Conservation (phyloP, 352 stramenopile species). For the Globisporangium heterothallicum region DNA sequence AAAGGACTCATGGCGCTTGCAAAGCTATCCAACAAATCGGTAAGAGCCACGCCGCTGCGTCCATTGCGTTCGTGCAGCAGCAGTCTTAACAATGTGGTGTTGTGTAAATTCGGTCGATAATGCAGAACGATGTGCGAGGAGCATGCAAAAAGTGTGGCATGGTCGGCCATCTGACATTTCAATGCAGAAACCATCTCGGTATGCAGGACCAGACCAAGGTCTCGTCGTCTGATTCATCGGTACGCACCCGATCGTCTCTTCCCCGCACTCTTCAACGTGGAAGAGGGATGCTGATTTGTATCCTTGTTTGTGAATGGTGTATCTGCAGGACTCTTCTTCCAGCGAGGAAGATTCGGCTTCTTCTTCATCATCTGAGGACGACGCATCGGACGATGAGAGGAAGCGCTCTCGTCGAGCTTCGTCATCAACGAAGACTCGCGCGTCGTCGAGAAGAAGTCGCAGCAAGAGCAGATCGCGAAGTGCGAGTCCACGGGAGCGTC, state of each 20-base stretch:
- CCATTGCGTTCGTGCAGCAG: too few species aligned
- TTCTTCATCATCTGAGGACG: slow-evolving; percentile 3
- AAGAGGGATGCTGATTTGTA: neutral
- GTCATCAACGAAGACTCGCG: slow-evolving; percentile 12
- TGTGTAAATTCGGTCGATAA: neutral
- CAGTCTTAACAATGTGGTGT: too few species aligned
- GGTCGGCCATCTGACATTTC: slow-evolving; percentile 89
- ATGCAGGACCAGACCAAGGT: slow-evolving; percentile 31
- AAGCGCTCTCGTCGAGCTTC: slow-evolving; percentile 3
- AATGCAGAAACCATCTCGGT: slow-evolving; percentile 81
- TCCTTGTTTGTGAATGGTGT: too few species aligned
- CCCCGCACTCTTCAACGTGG: slow-evolving; percentile 35
- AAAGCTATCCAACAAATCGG: slow-evolving; percentile 92
- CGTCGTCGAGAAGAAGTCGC: slow-evolving; percentile 5
- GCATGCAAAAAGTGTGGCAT: slow-evolving; percentile 89
- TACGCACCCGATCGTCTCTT: neutral
- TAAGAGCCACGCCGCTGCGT: too few species aligned
- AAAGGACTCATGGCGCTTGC: slow-evolving; percentile 92
- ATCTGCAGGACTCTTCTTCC: slow-evolving; percentile 23
- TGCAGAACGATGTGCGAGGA: slow-evolving; percentile 65
- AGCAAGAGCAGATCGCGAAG: slow-evolving; percentile 12
- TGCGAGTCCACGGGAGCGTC: slow-evolving; percentile 5
- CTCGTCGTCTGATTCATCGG: slow-evolving; percentile 21
- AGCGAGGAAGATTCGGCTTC: slow-evolving; percentile 20
- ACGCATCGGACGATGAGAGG: neutral